Evolutionary conservation across 1,284 basidiomycete species (phyloP), one percentile per base, ranked within the genome.

Genomic region (Ganoderma lucidum): DNA sequence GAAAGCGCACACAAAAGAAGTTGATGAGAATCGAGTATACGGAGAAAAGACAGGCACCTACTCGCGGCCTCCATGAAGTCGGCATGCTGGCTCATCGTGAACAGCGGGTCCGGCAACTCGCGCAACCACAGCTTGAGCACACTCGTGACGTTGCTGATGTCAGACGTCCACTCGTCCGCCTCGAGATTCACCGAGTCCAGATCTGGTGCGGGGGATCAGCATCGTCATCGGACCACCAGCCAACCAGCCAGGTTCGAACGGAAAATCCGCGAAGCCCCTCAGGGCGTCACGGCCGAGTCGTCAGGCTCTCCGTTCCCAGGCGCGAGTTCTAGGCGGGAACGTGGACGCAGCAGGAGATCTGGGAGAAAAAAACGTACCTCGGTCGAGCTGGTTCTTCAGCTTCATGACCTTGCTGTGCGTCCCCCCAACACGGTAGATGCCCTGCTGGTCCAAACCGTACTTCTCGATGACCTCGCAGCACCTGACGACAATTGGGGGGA

Each of bases 61-160:
- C 97, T 93, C 8, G 97, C 94, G 73, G 96, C 97, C 66, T 99
- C 97, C 74, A 99, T 91, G 82, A 99, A 99, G 10, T 92, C 92
- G 78, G 93, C 88, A 80, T 99, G 96, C 62, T 99, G 85, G 64
- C 84, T 86, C 74, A 88, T 87, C 1, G 97, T 99, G 74, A 99
- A 83, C 62, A 99, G 81, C 32, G 98, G 97, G 80, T 99, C 96
- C 14, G 97, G 97, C 66, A 99, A 84, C 79, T 99, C 98, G 71
- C 98, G 88, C 79, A 99, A 88, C 97, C 97, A 99, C 75, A 97
- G 84, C 82, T 99, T 99, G 70, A 99, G 84, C 58, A 93, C 95
- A 66, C 96, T 95, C 17, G 97, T 90, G 60, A 99, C 93, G 73
- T 96, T 97, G 83, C 98, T 99, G 83, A 99, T 97, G 80, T 99